Conservation (phyloP, 805 yeast genomes). For the Pichia eremophila region DNA sequence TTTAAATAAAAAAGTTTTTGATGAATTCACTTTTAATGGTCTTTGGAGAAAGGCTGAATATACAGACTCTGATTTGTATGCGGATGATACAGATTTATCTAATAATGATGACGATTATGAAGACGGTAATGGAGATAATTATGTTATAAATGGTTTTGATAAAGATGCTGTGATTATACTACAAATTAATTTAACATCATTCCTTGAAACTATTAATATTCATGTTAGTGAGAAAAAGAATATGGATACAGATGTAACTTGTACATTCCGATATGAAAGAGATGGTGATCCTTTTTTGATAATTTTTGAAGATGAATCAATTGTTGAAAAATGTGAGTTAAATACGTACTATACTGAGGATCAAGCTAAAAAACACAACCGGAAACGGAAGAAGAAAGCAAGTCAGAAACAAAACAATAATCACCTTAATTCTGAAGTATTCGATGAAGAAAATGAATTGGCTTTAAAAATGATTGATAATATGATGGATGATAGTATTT, state of each 20-base stretch:
- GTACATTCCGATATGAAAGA: conserved; percentile 41
- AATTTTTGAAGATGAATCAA: conserved; percentile 42
- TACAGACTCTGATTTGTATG: conserved; percentile 1
- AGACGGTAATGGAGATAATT: conserved; percentile 4
- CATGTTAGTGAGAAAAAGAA: conserved; percentile 22
- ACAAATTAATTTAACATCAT: conserved; percentile 35
- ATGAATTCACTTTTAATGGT: conserved; percentile 22
- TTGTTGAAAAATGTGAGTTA: conserved; percentile 51
- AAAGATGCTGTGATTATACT: conserved; percentile 20
- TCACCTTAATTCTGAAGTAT: no score
- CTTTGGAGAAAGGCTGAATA: not conserved
- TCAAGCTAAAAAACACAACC: not conserved
- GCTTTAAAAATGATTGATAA: conserved; percentile 10
- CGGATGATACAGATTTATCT: conserved; percentile 5
- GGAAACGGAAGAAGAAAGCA: not conserved
- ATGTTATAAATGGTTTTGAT: conserved; percentile 1
- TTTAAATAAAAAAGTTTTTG: conserved; percentile 29
- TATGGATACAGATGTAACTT: conserved; percentile 27
- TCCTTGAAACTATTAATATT: conserved; percentile 43
- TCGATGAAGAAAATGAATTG: conserved; percentile 15
- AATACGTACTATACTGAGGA: conserved; percentile 30
- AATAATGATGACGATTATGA: conserved; percentile 10
- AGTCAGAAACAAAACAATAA: conserved; percentile 10
- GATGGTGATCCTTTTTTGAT: conserved; percentile 45
- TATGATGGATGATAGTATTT: conserved; percentile 23